phyloP scores from a whole-genome alignment of 2,329 filamentous ascomycete genomes.

The Fusarium goolgardi region DNA sequence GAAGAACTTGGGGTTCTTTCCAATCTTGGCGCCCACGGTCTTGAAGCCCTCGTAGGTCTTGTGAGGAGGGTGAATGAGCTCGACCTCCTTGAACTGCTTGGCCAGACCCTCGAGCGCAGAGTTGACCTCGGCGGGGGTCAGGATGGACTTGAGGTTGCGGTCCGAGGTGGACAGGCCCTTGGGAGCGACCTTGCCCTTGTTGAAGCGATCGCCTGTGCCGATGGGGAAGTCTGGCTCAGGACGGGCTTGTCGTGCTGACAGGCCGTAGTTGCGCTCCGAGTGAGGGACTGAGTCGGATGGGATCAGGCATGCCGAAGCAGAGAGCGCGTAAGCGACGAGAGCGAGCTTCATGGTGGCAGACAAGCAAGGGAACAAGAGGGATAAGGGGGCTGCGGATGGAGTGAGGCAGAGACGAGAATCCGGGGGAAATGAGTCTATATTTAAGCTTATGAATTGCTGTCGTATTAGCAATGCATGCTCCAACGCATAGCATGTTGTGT shows the following conservation, averaged over 20 bases:
- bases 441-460: slow-evolving; percentile 16
- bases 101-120: slow-evolving; percentile 58
- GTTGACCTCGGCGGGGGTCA: slow-evolving; percentile 59
- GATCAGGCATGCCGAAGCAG: slow-evolving; percentile 53
- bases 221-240: slow-evolving; percentile 51
- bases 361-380: neutral
- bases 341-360: slow-evolving; percentile 48
- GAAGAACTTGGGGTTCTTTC: slow-evolving; percentile 61
- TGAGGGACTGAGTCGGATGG: slow-evolving; percentile 50
- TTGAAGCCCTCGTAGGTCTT: slow-evolving; percentile 58
- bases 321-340: slow-evolving; percentile 38
- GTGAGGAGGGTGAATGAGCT: slow-evolving; percentile 56
- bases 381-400: neutral
- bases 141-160: slow-evolving; percentile 55
- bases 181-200: slow-evolving; percentile 53
- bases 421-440: slow-evolving; percentile 18
- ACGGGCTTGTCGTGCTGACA: slow-evolving; percentile 33
- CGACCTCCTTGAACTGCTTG: slow-evolving; percentile 52
- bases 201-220: slow-evolving; percentile 58
- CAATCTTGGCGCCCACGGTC: slow-evolving; percentile 57
- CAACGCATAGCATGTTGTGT: neutral
- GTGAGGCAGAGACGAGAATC: slow-evolving; percentile 1
- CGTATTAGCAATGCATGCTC: slow-evolving; percentile 2
- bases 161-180: slow-evolving; percentile 51
- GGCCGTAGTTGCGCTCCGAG: slow-evolving; percentile 20